Conservation (phyloP, 768 basidiomycete genomes). For the Kwoniella botswanensis region DNA sequence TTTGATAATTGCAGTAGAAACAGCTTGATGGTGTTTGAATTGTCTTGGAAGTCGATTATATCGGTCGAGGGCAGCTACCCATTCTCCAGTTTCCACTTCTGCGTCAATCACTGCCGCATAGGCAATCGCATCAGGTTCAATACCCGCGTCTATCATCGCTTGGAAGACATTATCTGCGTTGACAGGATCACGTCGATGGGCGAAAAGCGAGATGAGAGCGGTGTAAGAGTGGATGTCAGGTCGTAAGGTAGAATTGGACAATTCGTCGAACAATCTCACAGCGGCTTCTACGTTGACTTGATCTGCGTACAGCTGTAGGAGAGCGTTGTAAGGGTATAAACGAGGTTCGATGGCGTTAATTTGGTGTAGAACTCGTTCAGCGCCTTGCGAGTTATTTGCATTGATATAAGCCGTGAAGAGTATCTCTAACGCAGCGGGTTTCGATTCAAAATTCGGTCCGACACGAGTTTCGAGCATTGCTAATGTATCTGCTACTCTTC, state of each 20-base stretch:
- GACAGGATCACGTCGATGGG: conserved; percentile 66
- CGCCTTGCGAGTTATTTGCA: conserved; percentile 35
- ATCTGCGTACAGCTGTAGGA: conserved; percentile 36
- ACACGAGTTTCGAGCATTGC: not conserved
- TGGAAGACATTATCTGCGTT: conserved; percentile 72
- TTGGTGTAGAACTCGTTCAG: conserved; percentile 16
- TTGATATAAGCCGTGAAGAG: conserved; percentile 37
- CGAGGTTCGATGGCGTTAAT: conserved; percentile 27
- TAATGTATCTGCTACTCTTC: conserved; percentile 13
- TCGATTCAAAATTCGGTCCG: conserved; percentile 2
- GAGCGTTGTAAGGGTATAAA: conserved; percentile 31
- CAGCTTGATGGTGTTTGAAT: conserved; percentile 54
- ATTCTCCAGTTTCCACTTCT: conserved; percentile 78
- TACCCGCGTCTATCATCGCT: conserved; percentile 62
- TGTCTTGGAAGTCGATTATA: conserved; percentile 66
- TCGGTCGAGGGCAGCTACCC: conserved; percentile 72
- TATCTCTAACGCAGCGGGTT: conserved; percentile 9
- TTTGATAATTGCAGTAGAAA: conserved; percentile 79
- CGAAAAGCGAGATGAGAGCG: conserved; percentile 70
- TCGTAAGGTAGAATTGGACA: conserved; percentile 57
- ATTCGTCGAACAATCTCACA: conserved; percentile 37
- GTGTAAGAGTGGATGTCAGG: conserved; percentile 69
- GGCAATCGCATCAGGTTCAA: conserved; percentile 42
- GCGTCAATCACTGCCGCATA: conserved; percentile 75
- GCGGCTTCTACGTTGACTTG: conserved; percentile 38